Percentiles rank a stretch among this genome's conserved stretches.
Conservation (phyloP, 1,284 basidiomycete genomes). For the Takashimella tepidaria region DNA sequence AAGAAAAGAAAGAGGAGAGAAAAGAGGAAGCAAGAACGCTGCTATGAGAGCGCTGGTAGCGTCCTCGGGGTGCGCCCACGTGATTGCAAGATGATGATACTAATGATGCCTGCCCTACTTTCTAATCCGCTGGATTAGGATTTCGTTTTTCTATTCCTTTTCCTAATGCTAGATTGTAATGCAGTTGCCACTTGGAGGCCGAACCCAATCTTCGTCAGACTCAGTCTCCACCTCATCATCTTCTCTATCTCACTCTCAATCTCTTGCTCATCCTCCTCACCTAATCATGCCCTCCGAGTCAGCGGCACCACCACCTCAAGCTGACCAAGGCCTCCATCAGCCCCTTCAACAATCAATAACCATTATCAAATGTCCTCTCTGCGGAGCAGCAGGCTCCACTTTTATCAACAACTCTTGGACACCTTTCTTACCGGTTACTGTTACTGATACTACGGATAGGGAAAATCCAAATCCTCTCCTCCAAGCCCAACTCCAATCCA, state of each 20-base stretch:
- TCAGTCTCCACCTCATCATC: neutral
- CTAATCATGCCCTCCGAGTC: slow-evolving; percentile 41
- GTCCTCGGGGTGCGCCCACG: too few species aligned
- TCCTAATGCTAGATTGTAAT: too few species aligned
- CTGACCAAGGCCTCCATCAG: neutral
- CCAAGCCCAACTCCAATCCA: neutral
- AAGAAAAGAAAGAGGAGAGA: neutral
- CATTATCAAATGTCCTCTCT: slow-evolving; percentile 37
- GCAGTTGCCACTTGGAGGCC: too few species aligned
- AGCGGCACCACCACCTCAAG: slow-evolving; percentile 11
- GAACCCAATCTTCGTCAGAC: too few species aligned
- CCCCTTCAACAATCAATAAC: slow-evolving; percentile 18
- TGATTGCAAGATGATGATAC: too few species aligned
- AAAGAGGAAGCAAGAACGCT: too few species aligned
- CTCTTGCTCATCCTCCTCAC: neutral
- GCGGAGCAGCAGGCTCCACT: slow-evolving; percentile 26
- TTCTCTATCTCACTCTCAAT: neutral
- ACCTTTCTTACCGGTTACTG: neutral
- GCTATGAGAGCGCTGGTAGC: too few species aligned
- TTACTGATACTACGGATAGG: too few species aligned
- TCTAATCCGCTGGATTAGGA: too few species aligned
- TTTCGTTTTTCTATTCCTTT: too few species aligned
- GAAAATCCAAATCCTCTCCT: neutral
- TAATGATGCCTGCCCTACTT: too few species aligned
- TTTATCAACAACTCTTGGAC: neutral